A percentile compares a stretch with the other conserved stretches of the same genome.
Conservation (phyloP, 2,329 filamentous ascomycete genomes). For the Botrytis deweyae region DNA sequence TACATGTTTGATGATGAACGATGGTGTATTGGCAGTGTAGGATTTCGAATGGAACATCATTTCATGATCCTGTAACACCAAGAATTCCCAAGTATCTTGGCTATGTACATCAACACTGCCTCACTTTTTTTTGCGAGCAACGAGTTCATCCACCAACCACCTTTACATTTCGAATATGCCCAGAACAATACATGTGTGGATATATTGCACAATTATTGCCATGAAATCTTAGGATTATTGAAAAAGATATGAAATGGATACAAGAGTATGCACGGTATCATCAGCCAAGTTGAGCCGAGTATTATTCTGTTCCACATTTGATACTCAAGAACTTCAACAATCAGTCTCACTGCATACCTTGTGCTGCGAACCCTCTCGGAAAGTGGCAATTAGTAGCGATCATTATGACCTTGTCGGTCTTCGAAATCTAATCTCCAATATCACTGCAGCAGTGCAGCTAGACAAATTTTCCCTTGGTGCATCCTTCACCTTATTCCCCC, state of each 20-base stretch:
- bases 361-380: background rate
- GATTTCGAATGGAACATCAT: background rate
- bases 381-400: conserved; percentile 6
- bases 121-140: background rate
- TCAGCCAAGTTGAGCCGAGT: conserved; percentile 4
- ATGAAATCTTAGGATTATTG: background rate
- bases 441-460: conserved; percentile 12
- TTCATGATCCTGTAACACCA: conserved; percentile 12
- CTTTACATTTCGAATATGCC: background rate
- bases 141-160: conserved; percentile 16
- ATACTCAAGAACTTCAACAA: conserved; percentile 1
- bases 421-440: conserved; percentile 8
- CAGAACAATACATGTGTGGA: background rate
- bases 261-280: background rate
- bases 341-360: conserved; percentile 14
- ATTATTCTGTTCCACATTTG: background rate
- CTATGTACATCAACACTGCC: conserved; percentile 9
- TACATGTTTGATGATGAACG: background rate
- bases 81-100: conserved; percentile 18
- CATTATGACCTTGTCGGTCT: background rate
- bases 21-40: background rate
- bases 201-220: background rate
- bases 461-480: background rate
- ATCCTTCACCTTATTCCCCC: background rate
- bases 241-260: conserved; percentile 2